phyloP scores from a whole-genome alignment of 192 early-diverging fungal genomes.

The Dissophora globulifera region DNA sequence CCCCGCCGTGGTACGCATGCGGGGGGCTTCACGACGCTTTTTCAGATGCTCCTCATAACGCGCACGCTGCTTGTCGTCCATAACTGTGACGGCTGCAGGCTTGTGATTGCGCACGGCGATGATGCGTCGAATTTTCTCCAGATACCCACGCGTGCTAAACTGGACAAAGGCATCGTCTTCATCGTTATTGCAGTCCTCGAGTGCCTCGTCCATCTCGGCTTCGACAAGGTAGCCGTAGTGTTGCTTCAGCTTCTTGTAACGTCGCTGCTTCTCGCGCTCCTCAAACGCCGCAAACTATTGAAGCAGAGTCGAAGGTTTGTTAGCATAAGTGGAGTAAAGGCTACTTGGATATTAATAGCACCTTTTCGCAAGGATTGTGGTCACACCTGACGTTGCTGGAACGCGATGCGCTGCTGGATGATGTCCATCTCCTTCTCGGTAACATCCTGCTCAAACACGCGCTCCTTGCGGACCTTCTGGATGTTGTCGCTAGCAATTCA shows the following conservation, averaged over 20 bases:
- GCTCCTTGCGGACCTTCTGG: constrained; percentile 82
- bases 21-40: constrained; percentile 81
- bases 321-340: too few relatives aligned
- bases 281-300: constrained; percentile 86
- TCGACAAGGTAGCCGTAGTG: constrained; percentile 81
- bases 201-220: constrained; percentile 88
- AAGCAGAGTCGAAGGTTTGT: background rate
- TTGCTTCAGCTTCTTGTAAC: constrained; percentile 78
- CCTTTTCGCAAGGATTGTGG: too few relatives aligned
- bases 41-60: constrained; percentile 88
- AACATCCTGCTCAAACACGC: constrained; percentile 90
- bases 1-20: constrained; percentile 83
- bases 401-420: constrained; percentile 89
- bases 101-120: constrained; percentile 73
- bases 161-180: constrained; percentile 93
- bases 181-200: constrained; percentile 82
- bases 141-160: constrained; percentile 81
- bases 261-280: constrained; percentile 80
- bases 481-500: constrained; percentile 70
- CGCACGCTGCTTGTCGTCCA: constrained; percentile 86
- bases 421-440: constrained; percentile 91
- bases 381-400: constrained; percentile 84
- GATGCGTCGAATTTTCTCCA: constrained; percentile 71
- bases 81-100: constrained; percentile 53
- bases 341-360: too few relatives aligned